These are phyloP conservation scores for Pilatotrama ljubarskyi DNA, from an alignment of 768 basidiomycete species.

Conservation along the genomic window DNA sequence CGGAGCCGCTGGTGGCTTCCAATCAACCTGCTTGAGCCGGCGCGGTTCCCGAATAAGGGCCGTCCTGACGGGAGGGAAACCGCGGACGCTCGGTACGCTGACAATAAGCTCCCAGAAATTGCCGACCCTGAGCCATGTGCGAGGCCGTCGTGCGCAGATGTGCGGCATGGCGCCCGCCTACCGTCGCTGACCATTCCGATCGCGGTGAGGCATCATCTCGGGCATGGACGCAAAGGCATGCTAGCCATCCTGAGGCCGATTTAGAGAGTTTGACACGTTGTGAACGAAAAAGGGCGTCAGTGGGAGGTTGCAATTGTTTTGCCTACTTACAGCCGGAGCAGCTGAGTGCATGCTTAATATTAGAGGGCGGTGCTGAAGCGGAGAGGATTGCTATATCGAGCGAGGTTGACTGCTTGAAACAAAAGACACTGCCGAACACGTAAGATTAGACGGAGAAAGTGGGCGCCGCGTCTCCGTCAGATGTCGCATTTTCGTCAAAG, in stretches of 20 bases:
- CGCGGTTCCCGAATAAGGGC: slow-evolving; percentile 10
- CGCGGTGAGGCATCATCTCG: neutral
- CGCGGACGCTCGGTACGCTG: slow-evolving; percentile 6
- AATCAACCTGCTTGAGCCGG: slow-evolving; percentile 15
- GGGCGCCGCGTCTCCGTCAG: slow-evolving; percentile 10
- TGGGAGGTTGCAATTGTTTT: slow-evolving; percentile 12
- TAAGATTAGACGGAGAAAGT: slow-evolving; percentile 16
- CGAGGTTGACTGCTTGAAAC: slow-evolving; percentile 11
- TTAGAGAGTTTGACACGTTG: slow-evolving; percentile 11
- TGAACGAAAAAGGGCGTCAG: slow-evolving; percentile 8
- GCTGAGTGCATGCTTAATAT: neutral
- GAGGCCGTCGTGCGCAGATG: neutral
- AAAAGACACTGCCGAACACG: slow-evolving; percentile 22
- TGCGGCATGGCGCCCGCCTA: neutral
- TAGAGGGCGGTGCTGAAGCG: slow-evolving; percentile 10
- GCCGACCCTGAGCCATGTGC: neutral
- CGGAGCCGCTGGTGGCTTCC: slow-evolving; percentile 20
- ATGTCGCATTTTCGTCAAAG: slow-evolving; percentile 14
- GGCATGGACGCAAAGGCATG: neutral
- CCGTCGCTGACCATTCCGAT: neutral
- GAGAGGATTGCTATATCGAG: neutral
- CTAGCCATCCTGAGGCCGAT: slow-evolving; percentile 15
- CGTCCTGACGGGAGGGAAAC: slow-evolving; percentile 11
- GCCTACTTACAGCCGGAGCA: slow-evolving; percentile 4
- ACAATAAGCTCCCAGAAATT: slow-evolving; percentile 5